Conservation (phyloP, 2,329 filamentous ascomycete genomes). For the Balansia obtecta region DNA sequence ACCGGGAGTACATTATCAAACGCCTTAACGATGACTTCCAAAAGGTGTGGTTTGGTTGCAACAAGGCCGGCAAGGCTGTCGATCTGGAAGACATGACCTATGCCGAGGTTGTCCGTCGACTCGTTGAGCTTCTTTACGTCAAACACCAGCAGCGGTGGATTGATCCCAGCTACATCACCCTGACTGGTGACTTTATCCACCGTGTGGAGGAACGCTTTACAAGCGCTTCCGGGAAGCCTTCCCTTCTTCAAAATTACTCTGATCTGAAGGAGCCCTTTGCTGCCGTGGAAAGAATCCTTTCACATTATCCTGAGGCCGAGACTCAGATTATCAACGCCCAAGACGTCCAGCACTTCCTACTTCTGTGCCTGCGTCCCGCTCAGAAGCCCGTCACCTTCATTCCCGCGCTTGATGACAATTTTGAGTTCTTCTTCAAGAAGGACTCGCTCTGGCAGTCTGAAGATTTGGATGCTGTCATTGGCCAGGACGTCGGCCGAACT, state of each 20-base stretch:
- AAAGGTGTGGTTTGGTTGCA: constrained; percentile 91
- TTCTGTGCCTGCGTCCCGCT: constrained; percentile 78
- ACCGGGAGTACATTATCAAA: constrained; percentile 83
- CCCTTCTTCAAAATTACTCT: constrained; percentile 77
- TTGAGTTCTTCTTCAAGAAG: constrained; percentile 99
- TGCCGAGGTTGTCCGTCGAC: constrained; percentile 69
- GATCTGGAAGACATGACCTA: constrained; percentile 97
- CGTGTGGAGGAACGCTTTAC: constrained; percentile 96
- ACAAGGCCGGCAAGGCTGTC: constrained; percentile 65
- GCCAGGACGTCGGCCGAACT: constrained; percentile 87
- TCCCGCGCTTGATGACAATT: constrained; percentile 88
- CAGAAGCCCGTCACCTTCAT: constrained; percentile 98
- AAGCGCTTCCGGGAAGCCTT: constrained; percentile 54
- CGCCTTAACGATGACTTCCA: constrained; percentile 94
- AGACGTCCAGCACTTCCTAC: constrained; percentile 92
- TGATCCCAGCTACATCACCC: constrained; percentile 65
- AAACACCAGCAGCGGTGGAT: constrained; percentile 89
- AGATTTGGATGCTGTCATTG: constrained; percentile 89
- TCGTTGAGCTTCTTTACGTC: constrained; percentile 85
- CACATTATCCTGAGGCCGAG: constrained; percentile 75
- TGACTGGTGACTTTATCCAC: constrained; percentile 92
- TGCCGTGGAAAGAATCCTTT: constrained; percentile 65
- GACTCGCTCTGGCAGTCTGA: constrained; percentile 99
- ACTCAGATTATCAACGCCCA: constrained; percentile 94
- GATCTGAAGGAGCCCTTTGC: constrained; percentile 76